phyloP scores from a whole-genome alignment of 73 alveolate genomes.

The Paramecium octaurelia region DNA sequence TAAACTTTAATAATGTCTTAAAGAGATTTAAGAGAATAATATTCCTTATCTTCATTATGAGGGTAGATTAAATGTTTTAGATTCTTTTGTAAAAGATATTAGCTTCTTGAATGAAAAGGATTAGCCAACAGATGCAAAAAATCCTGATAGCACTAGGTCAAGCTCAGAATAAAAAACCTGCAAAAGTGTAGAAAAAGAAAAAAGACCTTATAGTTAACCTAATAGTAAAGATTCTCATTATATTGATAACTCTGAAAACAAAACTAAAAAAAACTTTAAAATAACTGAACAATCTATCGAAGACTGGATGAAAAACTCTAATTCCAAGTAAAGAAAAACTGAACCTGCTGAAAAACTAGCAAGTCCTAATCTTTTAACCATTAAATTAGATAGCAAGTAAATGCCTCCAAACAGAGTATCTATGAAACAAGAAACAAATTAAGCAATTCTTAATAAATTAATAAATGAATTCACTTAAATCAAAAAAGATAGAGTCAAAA shows the following conservation, averaged over 20 bases:
- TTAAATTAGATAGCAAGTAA: neutral
- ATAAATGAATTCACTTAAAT: neutral
- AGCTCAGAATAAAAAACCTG: neutral
- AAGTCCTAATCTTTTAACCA: neutral
- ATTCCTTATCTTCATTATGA: neutral
- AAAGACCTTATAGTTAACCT: constrained; percentile 5
- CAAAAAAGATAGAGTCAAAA: neutral
- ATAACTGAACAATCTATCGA: constrained; percentile 37
- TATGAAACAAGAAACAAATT: neutral
- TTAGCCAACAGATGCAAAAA: neutral
- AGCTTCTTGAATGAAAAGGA: neutral
- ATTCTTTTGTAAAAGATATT: neutral
- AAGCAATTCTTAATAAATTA: neutral
- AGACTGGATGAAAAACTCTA: constrained; percentile 43
- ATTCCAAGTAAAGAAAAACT: constrained; percentile 2
- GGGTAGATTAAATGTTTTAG: neutral
- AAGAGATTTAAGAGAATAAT: neutral
- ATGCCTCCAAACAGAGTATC: neutral
- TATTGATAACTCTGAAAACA: neutral
- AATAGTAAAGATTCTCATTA: neutral
- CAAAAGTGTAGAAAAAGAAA: neutral
- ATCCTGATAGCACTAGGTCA: constrained; percentile 2
- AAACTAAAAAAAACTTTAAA: neutral
- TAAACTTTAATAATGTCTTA: neutral
- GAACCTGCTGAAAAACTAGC: neutral